These are phyloP conservation scores for Rhodamnia rubescens DNA, from an alignment of 345 rosid genomes.

Conservation along the genomic window DNA sequence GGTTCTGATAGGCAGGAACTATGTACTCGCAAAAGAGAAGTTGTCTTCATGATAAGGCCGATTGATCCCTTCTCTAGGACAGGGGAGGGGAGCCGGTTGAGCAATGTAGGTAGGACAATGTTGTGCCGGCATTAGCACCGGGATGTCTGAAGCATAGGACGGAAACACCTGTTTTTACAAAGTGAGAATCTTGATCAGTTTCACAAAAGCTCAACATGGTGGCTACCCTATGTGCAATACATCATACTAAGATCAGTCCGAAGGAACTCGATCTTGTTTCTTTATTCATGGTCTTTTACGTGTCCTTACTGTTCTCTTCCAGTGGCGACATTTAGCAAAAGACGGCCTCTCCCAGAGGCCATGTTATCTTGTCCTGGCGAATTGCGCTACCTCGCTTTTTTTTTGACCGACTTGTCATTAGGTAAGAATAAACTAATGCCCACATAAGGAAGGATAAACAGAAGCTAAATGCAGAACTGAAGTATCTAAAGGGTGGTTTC, in stretches of 20 bases:
- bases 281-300: neutral
- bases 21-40: neutral
- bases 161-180: constrained; percentile 21
- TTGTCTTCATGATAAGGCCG: constrained; percentile 48
- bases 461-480: neutral
- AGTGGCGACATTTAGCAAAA: neutral
- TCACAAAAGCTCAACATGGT: neutral
- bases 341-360: neutral
- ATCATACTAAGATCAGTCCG: neutral
- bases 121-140: constrained; percentile 91
- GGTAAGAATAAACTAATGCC: neutral
- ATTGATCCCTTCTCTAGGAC: constrained; percentile 53
- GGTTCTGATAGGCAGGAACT: neutral
- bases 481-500: neutral
- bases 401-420: neutral
- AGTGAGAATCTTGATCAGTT: neutral
- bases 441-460: neutral
- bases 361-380: neutral
- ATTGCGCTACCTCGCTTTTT: neutral
- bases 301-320: neutral
- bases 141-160: constrained; percentile 41
- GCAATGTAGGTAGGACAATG: constrained; percentile 69
- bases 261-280: neutral
- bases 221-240: neutral
- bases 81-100: constrained; percentile 83